Percentiles rank a stretch among this genome's conserved stretches.
Conservation (phyloP, 2,329 filamentous ascomycete species). For the Claviceps pazoutovae region DNA sequence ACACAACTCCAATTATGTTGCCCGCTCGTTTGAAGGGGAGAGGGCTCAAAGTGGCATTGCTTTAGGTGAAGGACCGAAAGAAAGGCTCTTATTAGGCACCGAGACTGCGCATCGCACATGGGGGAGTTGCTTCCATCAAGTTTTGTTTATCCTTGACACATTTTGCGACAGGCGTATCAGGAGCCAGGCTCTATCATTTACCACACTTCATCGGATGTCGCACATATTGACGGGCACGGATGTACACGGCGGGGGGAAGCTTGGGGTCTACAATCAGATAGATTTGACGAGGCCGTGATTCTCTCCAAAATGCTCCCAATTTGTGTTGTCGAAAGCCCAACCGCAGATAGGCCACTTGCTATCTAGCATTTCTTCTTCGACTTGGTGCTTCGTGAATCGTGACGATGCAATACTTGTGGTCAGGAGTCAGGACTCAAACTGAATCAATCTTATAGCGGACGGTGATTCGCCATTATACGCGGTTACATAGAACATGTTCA, state of each 20-base stretch:
- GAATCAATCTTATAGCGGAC: no score
- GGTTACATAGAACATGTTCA: no score
- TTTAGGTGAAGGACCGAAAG: slow-evolving; percentile 11
- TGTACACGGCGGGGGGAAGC: neutral
- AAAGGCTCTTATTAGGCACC: neutral
- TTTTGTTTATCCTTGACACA: slow-evolving; percentile 6
- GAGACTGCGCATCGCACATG: neutral
- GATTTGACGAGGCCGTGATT: neutral
- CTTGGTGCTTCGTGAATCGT: no score
- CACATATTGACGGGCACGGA: neutral
- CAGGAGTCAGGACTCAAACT: no score
- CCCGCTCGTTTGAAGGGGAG: slow-evolving; percentile 16
- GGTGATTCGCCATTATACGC: no score
- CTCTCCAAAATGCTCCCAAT: no score
- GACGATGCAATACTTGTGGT: no score
- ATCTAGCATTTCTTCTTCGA: no score
- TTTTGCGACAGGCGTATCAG: slow-evolving; percentile 6
- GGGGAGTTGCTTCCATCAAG: slow-evolving; percentile 8
- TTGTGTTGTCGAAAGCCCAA: neutral
- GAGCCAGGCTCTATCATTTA: slow-evolving; percentile 1
- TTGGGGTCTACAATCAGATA: neutral
- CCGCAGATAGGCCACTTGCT: no score
- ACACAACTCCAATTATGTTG: slow-evolving; percentile 9
- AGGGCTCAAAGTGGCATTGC: slow-evolving; percentile 7
- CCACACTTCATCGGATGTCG: slow-evolving; percentile 1